Evolutionary conservation across 805 yeast genomes (phyloP), one percentile per base, ranked within the genome.

Genomic region (Candida sphagnicola): DNA sequence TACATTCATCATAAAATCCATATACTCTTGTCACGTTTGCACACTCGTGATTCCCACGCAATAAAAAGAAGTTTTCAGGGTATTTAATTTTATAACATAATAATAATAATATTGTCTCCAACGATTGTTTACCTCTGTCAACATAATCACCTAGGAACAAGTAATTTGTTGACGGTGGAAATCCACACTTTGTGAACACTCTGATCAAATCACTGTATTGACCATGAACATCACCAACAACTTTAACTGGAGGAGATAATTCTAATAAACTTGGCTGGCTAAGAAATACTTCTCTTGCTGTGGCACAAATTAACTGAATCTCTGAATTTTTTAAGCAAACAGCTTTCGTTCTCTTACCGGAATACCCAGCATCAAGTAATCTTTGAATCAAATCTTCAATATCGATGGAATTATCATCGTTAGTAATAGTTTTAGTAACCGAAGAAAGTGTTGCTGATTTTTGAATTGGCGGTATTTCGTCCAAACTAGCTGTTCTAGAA

Each of bases 1-100:
- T 93, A 70, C 99, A 93, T 65, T 93, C 99, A 64, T 93, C 99
- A 59, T 89, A 93, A 56, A 93, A 93, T 2, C 99, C 99, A 62
- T 93, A 93, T 23, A 93, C 96, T 47, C 96, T 78, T 1, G 98
- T 91, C 40, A 93, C 95, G 55, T 87, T 88, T 15, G 99, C 97
- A 62, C 96, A 87, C 67, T 93, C 99, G 65, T 93, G 99, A 62
- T 93, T 93, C 15, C 99, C 99, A 50, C 99, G 72, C 31, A 93
- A 70, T 42, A 93, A 64, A 61, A 91, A 93, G 61, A 93, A 90
- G 64, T 91, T 91, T 55, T 93, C 97, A 0, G 99, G 98, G 54
- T 89, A 91, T 61, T 91, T 91, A 62, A 93, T 90, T 61, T 93
- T 93, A 68, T 88, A 93, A 62, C 97, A 90, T 37, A 93, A 70